These are phyloP conservation scores for Lentinula lateritia DNA, from an alignment of 768 basidiomycete species.

Conservation along the genomic window DNA sequence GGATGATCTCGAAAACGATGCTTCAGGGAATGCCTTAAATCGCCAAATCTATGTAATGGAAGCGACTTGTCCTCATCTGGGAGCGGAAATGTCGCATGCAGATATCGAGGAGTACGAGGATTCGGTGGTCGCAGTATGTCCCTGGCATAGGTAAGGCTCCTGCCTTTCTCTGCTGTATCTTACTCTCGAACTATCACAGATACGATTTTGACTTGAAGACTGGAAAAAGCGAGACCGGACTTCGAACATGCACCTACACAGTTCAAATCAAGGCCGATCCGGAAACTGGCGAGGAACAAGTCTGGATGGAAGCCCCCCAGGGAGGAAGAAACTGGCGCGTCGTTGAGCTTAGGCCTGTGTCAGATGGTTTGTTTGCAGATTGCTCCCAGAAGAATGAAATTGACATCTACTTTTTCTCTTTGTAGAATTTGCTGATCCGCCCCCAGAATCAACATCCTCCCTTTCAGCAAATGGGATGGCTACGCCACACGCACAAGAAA, in stretches of 20 bases:
- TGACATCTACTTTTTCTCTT: neutral
- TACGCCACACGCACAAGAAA: slow-evolving; percentile 1
- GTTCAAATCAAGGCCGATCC: slow-evolving; percentile 44
- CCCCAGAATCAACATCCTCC: slow-evolving; percentile 21
- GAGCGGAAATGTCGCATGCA: slow-evolving; percentile 75
- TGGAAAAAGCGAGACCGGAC: slow-evolving; percentile 65
- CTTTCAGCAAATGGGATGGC: neutral
- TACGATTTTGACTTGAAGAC: slow-evolving; percentile 72
- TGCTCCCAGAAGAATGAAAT: neutral
- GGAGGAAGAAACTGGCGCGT: slow-evolving; percentile 52
- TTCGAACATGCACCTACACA: slow-evolving; percentile 61
- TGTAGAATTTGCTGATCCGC: slow-evolving; percentile 65
- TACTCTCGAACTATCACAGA: slow-evolving; percentile 22
- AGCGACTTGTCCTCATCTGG: slow-evolving; percentile 73
- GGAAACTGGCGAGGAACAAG: slow-evolving; percentile 30
- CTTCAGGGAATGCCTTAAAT: slow-evolving; percentile 3
- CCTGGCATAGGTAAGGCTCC: slow-evolving; percentile 59
- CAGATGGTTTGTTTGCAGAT: slow-evolving; percentile 45
- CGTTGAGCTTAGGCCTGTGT: slow-evolving; percentile 66
- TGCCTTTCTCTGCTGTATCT: neutral
- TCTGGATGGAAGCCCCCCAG: slow-evolving; percentile 59
- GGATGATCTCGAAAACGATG: slow-evolving; percentile 11
- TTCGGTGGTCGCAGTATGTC: slow-evolving; percentile 62
- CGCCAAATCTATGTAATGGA: slow-evolving; percentile 74
- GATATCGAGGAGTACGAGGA: slow-evolving; percentile 68